Base-by-base conservation (phyloP, 192 early-diverging fungal genomes). In the Linnemannia elongata region DNA sequence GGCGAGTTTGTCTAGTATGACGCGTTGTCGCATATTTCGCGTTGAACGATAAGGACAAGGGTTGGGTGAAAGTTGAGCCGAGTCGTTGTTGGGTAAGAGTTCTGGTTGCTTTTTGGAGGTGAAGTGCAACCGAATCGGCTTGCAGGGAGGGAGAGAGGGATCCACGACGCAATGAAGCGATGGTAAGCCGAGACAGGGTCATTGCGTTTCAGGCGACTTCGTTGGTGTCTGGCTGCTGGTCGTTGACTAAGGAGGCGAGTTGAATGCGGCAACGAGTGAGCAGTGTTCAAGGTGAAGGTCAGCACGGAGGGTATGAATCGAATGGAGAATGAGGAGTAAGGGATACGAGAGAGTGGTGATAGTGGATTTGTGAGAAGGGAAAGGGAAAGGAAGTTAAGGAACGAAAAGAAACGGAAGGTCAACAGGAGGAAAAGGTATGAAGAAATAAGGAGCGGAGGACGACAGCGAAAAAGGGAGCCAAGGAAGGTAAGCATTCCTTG, bases 81-180 rank as follows among this genome's bases (percentile, higher is more conserved):
- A 33, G 30, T 33, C 30, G n/a, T 66, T 66, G 60, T 33, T 66
- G 60, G 27, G 60, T 1, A 4, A 30, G n/a, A 30, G 60, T 33
- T 66, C 9, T 66, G 3, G 30, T 66, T 27, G 60, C 30, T 24
- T 13, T 66, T 66, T 66, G 60, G 30, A 66, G 10, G 12, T 12
- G 12, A 33, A 33, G 30, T 4, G 10, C 30, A 66, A 66, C 30
- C 27, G 60, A 66, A 30, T 66, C 60, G 60, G 60, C 30, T 2
- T 66, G 60, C 30, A 66, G 12, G n/a, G 60, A 33, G 1, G 60
- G 27, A 12, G 60, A 33, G 4, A 33, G 7, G 9, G 42, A 10
- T 13, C 74, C 68, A 49, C 66, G 74, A 15, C 74, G 80, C 72
- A 82, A 70, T 15, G 80, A 76, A 35, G 68, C 69, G 22, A 70